Evolutionary conservation across 371 early-diverging fungal species (phyloP).

Genomic region (Lichtheimia ramosa): DNA sequence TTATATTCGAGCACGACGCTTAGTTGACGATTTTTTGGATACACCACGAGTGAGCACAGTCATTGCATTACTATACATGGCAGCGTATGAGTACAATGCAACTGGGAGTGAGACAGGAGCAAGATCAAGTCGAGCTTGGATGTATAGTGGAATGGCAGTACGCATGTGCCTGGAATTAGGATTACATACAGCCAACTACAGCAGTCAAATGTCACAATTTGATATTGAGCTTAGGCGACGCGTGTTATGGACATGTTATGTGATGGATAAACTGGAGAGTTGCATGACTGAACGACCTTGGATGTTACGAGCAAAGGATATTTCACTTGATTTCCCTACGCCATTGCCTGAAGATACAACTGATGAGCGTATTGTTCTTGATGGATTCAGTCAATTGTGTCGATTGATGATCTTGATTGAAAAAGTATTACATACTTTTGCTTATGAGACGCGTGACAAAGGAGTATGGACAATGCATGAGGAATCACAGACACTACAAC

Average conservation of each 20-base stretch:
- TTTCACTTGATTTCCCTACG: conserved; percentile 34
- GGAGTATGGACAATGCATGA: conserved; percentile 36
- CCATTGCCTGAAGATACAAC: conserved; percentile 39
- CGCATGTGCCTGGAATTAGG: conserved; percentile 47
- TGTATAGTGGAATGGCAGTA: conserved; percentile 46
- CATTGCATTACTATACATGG: conserved; percentile 40
- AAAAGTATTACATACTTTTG: conserved; percentile 34
- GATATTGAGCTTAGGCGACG: conserved; percentile 45
- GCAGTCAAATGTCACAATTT: conserved; percentile 39
- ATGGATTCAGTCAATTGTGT: conserved; percentile 38
- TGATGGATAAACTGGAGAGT: conserved; percentile 45
- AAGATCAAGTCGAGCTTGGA: conserved; percentile 33
- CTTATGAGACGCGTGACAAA: conserved; percentile 28
- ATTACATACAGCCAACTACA: conserved; percentile 36
- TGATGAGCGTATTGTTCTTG: conserved; percentile 26
- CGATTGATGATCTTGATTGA: conserved; percentile 43
- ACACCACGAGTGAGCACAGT: conserved; percentile 46
- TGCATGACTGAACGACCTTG: conserved; percentile 39
- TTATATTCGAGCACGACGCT: conserved; percentile 37
- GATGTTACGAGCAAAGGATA: conserved; percentile 38
- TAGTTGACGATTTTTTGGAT: conserved; percentile 50
- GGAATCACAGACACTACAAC: conserved; percentile 34
- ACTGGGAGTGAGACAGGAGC: conserved; percentile 10
- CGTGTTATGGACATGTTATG: conserved; percentile 47
- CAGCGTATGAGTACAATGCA: conserved; percentile 22